Base-by-base conservation (phyloP, 495 filamentous ascomycete genomes). In the Neurospora sp. region DNA sequence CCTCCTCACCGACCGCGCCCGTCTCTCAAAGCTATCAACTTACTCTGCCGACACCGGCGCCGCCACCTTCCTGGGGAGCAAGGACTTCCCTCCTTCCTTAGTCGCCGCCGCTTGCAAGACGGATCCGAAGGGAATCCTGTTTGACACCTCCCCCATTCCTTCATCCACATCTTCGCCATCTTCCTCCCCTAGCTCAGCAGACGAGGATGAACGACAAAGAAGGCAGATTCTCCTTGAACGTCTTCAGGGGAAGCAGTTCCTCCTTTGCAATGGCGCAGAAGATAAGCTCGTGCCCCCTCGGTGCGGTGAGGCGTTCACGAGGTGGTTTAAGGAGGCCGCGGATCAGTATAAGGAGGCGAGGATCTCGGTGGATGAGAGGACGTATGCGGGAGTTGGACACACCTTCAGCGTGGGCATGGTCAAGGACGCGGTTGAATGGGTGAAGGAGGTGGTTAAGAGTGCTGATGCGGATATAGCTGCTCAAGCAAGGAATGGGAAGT, bases 251-350 rank as follows among this genome's bases (percentile, higher is more conserved):
- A 99, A 98, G 81, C 89, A 84, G 71, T 89, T 98, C 72, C 81
- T 98, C 70, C 88, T 92, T 73, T 82, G 96, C 72, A 90, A 90
- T 14, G 96, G 95, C 0, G 91, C 84, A 0, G 83, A 83, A 20
- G 96, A 99, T 79, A 94, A 92, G 77, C 80, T 98, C 68, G 95
- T 99, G 22, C 95, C 96, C 8, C 93, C 93, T 80, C 82, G 83
- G 31, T 89, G 88, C 18, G 84, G 86, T 3, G 87, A 91, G 76
- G 85, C 86, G 0, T 96, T 98, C 78, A 73, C 97, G 68, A 78
- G 80, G 8, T 93, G 90, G 81, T 83, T 98, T 70, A 91, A 92
- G 79, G 80, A 86, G 41, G 89, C 89, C 0, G 77, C 88, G 44
- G 81, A 77, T 2, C 91, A 88, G 87, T 90, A 87, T 69, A 82